A percentile compares a stretch with the other conserved stretches of the same genome.
Conservation (phyloP, 257 asterid species). For the Solanum ossicruentum region DNA sequence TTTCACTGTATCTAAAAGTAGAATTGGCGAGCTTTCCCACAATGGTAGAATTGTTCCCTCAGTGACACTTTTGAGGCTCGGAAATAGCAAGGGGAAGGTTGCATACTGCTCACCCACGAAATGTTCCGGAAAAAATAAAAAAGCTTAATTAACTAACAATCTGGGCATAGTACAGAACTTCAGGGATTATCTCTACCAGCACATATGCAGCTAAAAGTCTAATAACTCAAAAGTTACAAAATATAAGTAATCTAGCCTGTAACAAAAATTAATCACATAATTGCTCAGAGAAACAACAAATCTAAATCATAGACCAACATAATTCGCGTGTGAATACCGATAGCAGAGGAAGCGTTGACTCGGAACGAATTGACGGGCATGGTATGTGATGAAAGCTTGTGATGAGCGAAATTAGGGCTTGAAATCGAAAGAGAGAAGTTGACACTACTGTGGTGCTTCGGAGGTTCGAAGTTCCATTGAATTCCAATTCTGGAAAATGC, state of each 20-base stretch:
- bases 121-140: not conserved
- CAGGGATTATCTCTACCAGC: not conserved
- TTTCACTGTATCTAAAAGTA: not conserved
- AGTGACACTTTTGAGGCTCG: not conserved
- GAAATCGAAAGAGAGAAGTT: not conserved
- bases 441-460: not conserved
- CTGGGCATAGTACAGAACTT: not conserved
- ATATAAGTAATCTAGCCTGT: not conserved
- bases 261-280: not conserved
- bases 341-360: constrained; percentile 1
- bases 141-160: not conserved
- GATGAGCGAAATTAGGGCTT: not conserved
- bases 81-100: not conserved
- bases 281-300: not conserved
- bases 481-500: not conserved
- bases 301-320: not conserved
- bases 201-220: not conserved
- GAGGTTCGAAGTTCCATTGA: not conserved
- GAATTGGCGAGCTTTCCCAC: not conserved
- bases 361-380: not conserved
- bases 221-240: not conserved
- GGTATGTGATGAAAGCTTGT: not conserved
- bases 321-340: not conserved
- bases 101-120: not conserved
- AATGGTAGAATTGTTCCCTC: not conserved